phyloP scores from a whole-genome alignment of 805 yeast species.

The Kodamaea laetipori region DNA sequence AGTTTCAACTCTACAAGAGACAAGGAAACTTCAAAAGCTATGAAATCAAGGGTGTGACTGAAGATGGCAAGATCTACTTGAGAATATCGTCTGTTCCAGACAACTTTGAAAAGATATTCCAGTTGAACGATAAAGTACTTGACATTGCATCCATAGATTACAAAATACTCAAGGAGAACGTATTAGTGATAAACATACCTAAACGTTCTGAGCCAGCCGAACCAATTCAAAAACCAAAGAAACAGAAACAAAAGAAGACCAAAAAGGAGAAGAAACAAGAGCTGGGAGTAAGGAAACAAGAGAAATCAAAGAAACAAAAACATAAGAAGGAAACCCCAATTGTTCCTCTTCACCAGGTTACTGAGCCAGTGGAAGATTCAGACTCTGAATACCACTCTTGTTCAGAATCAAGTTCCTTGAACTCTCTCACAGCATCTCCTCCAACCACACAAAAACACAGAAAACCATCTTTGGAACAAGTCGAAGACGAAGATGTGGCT shows the following conservation, averaged over 20 bases:
- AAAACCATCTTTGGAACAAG: slow-evolving; percentile 27
- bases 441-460: slow-evolving; percentile 12
- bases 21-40: slow-evolving; percentile 23
- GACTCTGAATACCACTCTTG: slow-evolving; percentile 5
- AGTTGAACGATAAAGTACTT: slow-evolving; percentile 18
- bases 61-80: slow-evolving; percentile 17
- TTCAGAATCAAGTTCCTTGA: slow-evolving; percentile 7
- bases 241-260: not conserved
- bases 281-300: slow-evolving; percentile 1
- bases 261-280: slow-evolving; percentile 7
- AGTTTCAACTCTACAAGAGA: slow-evolving; percentile 23
- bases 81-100: slow-evolving; percentile 22
- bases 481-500: slow-evolving; percentile 35
- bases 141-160: slow-evolving; percentile 20
- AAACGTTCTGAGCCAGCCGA: slow-evolving; percentile 13
- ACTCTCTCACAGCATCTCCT: not conserved
- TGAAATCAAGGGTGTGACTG: slow-evolving; percentile 22
- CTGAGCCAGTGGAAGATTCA: not conserved
- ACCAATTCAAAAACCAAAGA: not conserved
- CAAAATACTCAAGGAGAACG: slow-evolving; percentile 18
- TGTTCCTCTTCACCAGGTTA: no score
- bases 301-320: not conserved
- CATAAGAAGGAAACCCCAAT: not conserved
- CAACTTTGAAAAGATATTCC: slow-evolving; percentile 21
- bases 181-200: slow-evolving; percentile 23